Conservation (phyloP, 371 early-diverging fungal species). For the Dichotomocladium elegans region DNA sequence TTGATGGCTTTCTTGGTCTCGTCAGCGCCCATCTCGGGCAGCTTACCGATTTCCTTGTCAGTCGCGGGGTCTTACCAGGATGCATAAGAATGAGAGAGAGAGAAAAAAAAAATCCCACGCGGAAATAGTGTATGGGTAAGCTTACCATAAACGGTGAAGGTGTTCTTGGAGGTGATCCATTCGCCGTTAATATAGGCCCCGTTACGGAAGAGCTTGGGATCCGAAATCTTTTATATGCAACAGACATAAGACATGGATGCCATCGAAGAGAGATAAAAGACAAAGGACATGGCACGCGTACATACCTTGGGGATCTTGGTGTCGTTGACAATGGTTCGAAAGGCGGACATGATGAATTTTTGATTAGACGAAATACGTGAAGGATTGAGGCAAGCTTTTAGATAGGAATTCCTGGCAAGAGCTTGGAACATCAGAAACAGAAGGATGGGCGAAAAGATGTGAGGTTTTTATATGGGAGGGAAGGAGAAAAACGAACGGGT, state of each 20-base stretch:
- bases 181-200: conserved; percentile 53
- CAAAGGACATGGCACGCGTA: background rate
- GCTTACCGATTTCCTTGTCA: conserved; percentile 58
- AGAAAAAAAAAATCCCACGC: background rate
- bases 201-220: conserved; percentile 46
- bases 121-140: background rate
- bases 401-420: conserved; percentile 17
- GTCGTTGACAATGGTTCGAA: conserved; percentile 15
- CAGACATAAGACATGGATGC: background rate
- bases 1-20: conserved; percentile 62
- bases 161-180: conserved; percentile 46
- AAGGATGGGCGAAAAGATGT: background rate
- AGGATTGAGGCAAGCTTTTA: conserved; percentile 30
- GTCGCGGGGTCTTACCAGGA: conserved; percentile 79
- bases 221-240: conserved; percentile 40
- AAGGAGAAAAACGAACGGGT: too few species aligned
- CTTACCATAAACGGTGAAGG: conserved; percentile 45
- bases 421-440: conserved; percentile 5
- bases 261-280: background rate
- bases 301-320: conserved; percentile 32
- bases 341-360: conserved; percentile 6
- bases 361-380: conserved; percentile 2
- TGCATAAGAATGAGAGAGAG: background rate
- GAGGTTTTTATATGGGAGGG: too few species aligned
- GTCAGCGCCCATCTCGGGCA: conserved; percentile 63